Conservation (phyloP, 2,329 filamentous ascomycete species). For the Phyllosticta paracitricarpa region DNA sequence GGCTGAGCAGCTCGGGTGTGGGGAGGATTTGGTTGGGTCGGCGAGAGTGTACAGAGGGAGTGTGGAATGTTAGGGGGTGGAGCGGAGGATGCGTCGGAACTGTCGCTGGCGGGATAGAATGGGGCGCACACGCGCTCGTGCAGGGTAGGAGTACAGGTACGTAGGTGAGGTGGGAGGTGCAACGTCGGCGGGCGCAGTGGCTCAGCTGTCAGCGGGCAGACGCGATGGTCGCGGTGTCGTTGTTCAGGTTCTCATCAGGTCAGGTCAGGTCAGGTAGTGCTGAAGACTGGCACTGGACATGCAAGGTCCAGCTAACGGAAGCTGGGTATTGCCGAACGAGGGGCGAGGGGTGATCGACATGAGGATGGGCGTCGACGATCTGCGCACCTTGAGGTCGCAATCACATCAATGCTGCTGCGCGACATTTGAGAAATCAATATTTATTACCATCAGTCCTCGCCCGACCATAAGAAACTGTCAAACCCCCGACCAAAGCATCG, state of each 20-base stretch:
- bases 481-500: background rate
- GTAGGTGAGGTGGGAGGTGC: background rate
- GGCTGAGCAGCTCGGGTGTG: background rate
- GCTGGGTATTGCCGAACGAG: background rate
- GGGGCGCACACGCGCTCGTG: background rate
- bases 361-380: background rate
- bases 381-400: background rate
- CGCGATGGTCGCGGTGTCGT: background rate
- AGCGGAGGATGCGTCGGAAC: slow-evolving; percentile 2
- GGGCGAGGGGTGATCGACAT: background rate
- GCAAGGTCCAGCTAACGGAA: background rate
- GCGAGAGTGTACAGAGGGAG: slow-evolving; percentile 12
- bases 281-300: background rate
- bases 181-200: background rate
- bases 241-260: background rate
- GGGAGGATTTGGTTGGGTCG: background rate
- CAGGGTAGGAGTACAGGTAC: background rate
- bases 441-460: background rate
- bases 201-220: background rate
- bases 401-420: background rate
- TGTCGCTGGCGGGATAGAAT: background rate
- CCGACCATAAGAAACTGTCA: background rate
- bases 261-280: background rate
- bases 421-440: background rate
- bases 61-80: slow-evolving; percentile 14